These are phyloP conservation scores for Tolypocladium tundrense DNA, from an alignment of 2,329 filamentous ascomycete species.

Conservation along the genomic window DNA sequence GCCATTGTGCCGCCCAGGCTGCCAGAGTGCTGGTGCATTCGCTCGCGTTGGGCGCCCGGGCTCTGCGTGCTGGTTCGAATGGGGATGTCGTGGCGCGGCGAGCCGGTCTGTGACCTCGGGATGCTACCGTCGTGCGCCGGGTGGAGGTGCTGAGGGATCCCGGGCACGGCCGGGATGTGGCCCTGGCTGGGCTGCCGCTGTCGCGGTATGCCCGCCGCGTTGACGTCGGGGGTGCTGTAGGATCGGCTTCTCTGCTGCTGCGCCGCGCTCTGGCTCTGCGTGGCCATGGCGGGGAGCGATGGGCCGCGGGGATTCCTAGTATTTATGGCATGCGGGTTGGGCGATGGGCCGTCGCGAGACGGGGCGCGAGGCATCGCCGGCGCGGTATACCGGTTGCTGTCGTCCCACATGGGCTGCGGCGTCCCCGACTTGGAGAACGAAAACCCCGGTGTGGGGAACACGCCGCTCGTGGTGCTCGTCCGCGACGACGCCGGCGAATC, in stretches of 20 bases:
- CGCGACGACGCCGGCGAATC: conserved; percentile 72
- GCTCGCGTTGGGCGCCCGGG: conserved; percentile 55
- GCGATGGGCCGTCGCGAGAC: conserved; percentile 65
- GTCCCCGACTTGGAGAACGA: conserved; percentile 64
- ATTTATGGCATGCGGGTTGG: conserved; percentile 52
- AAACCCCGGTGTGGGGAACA: conserved; percentile 48
- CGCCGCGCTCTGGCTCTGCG: conserved; percentile 41
- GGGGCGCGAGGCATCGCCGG: conserved; percentile 73
- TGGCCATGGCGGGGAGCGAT: conserved; percentile 64
- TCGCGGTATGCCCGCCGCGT: conserved; percentile 53
- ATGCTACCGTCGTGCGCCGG: conserved; percentile 52
- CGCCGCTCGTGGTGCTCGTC: conserved; percentile 63
- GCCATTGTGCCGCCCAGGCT: conserved; percentile 42
- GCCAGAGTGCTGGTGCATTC: conserved; percentile 37
- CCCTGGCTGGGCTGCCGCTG: conserved; percentile 43
- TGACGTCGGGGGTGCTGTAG: conserved; percentile 92
- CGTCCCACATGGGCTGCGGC: conserved; percentile 59
- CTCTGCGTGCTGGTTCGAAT: conserved; percentile 62
- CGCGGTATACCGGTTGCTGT: conserved; percentile 77
- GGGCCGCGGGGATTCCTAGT: conserved; percentile 63
- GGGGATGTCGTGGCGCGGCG: conserved; percentile 60
- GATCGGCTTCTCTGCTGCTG: conserved; percentile 71
- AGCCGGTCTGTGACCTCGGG: conserved; percentile 72
- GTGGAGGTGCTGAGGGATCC: conserved; percentile 62
- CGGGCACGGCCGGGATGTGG: conserved; percentile 60